Conservation (phyloP, 2,329 filamentous ascomycete species). For the Monilinia aucupariae region DNA sequence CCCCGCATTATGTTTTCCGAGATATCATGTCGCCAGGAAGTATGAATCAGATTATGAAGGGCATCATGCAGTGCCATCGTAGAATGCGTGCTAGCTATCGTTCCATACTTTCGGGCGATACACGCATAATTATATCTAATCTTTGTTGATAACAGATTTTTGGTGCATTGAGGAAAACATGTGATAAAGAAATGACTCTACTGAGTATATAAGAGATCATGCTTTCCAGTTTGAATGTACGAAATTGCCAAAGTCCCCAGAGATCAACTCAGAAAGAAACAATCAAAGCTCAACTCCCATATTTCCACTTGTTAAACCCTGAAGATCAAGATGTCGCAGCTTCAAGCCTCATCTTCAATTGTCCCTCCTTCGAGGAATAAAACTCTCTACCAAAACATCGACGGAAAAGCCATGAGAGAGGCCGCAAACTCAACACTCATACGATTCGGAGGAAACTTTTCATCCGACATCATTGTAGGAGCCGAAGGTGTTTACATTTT, state of each 20-base stretch:
- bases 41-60: not conserved
- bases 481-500: constrained; percentile 37
- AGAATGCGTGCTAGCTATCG: not conserved
- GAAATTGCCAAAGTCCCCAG: not conserved
- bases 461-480: constrained; percentile 23
- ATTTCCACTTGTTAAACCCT: not conserved
- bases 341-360: not conserved
- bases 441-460: constrained; percentile 26
- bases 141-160: not conserved
- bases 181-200: not conserved
- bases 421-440: constrained; percentile 20
- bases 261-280: not conserved
- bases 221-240: not conserved
- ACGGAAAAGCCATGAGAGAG: constrained; percentile 19
- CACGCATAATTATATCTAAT: not conserved
- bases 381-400: constrained; percentile 19
- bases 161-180: not conserved
- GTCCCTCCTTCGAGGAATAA: not conserved
- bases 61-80: not conserved
- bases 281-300: not conserved
- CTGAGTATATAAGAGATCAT: not conserved
- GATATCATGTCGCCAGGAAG: not conserved
- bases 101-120: not conserved
- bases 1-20: constrained; percentile 2
- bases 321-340: not conserved